These are phyloP conservation scores for Carex pumila DNA, from an alignment of 176 grass and related monocot genomes.

Conservation along the genomic window DNA sequence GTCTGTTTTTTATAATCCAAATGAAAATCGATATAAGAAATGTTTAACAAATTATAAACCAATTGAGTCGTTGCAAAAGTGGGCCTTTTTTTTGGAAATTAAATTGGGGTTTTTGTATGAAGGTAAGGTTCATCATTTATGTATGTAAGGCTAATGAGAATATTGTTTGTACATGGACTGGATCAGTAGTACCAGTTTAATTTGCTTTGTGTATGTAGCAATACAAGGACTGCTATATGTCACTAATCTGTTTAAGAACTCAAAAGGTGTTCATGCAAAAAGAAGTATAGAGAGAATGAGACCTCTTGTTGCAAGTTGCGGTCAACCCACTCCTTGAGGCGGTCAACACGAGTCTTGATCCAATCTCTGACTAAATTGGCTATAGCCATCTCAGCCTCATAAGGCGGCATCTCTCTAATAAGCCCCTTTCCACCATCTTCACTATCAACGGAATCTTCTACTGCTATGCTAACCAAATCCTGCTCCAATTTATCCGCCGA, in stretches of 20 bases:
- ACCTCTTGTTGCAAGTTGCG: constrained; percentile 97
- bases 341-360: constrained; percentile 77
- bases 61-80: neutral
- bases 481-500: constrained; percentile 95
- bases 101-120: neutral
- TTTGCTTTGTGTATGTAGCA: neutral
- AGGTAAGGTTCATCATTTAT: neutral
- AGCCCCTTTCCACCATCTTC: constrained; percentile 97
- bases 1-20: constrained; percentile 28
- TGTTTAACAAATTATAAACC: neutral
- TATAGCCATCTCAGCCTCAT: constrained; percentile 93
- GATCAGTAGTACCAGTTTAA: neutral
- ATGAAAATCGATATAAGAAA: constrained; percentile 9
- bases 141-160: neutral
- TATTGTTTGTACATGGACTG: neutral
- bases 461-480: constrained; percentile 90
- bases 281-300: neutral
- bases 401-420: constrained; percentile 97
- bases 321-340: constrained; percentile 93
- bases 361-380: constrained; percentile 85
- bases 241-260: neutral
- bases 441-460: constrained; percentile 97
- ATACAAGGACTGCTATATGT: neutral
- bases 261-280: neutral
- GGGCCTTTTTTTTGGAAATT: neutral